These are phyloP conservation scores for Hamamelis virginiana DNA, from an alignment of 164 flowering plant species.

Conservation along the genomic window DNA sequence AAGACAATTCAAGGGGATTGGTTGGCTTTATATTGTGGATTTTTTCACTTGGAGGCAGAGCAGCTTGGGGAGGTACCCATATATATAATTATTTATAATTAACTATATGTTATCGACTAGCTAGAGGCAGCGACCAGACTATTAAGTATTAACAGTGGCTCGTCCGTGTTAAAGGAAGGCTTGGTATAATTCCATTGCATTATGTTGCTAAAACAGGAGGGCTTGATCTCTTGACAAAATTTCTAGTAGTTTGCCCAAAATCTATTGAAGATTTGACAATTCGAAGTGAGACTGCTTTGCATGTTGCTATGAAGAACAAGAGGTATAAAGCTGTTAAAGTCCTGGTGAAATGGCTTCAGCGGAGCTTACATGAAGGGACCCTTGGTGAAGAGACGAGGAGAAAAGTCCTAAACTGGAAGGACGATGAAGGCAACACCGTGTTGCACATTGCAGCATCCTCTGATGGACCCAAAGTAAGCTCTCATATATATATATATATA, in stretches of 20 bases:
- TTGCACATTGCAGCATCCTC: conserved; percentile 17
- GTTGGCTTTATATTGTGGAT: no score
- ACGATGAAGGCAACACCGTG: conserved; percentile 25
- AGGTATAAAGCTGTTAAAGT: conserved; percentile 9
- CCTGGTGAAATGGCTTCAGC: conserved; percentile 15
- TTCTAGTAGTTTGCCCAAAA: conserved; percentile 15
- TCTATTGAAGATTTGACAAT: conserved; percentile 24
- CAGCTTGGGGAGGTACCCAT: no score
- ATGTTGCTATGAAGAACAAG: conserved; percentile 15
- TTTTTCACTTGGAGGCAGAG: no score
- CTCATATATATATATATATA: no score
- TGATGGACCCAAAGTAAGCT: conserved; percentile 10
- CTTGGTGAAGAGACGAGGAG: background rate
- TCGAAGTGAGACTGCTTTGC: conserved; percentile 24
- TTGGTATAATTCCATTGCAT: conserved; percentile 26
- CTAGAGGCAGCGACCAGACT: no score
- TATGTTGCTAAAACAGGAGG: conserved; percentile 14
- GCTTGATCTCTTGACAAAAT: conserved; percentile 3
- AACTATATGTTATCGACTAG: no score
- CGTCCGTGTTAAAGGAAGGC: conserved; percentile 24
- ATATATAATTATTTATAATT: no score
- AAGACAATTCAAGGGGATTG: no score
- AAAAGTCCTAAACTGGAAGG: conserved; percentile 15
- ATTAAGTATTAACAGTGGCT: no score
- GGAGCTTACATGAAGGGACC: background rate